phyloP scores from a whole-genome alignment of 495 filamentous ascomycete species.

The Friedmanniomyces simplex region DNA sequence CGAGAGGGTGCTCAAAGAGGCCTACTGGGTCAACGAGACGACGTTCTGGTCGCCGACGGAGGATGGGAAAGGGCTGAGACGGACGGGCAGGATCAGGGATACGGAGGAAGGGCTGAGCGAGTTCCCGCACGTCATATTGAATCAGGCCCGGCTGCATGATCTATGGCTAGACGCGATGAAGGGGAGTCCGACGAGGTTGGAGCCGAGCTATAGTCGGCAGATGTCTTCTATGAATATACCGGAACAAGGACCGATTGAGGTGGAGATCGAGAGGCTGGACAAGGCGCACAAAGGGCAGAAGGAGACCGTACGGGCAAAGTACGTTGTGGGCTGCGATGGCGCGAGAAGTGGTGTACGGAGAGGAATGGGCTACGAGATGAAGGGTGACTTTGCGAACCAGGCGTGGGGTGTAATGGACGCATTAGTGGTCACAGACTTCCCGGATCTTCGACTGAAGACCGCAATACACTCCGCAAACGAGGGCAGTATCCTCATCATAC shows the following conservation, averaged over 20 bases:
- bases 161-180: conserved; percentile 26
- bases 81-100: conserved; percentile 48
- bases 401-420: conserved; percentile 82
- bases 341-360: conserved; percentile 60
- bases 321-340: conserved; percentile 67
- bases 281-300: conserved; percentile 39
- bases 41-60: conserved; percentile 32
- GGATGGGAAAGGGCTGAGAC: conserved; percentile 39
- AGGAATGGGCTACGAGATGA: conserved; percentile 57
- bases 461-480: conserved; percentile 41
- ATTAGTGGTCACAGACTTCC: conserved; percentile 64
- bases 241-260: conserved; percentile 7
- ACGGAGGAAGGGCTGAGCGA: conserved; percentile 55
- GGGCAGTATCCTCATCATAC: conserved; percentile 52
- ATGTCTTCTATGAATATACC: conserved; percentile 24
- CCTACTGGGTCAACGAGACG: conserved; percentile 59
- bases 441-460: conserved; percentile 54
- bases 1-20: conserved; percentile 59
- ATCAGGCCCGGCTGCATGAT: conserved; percentile 50
- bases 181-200: conserved; percentile 21
- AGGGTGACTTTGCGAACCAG: conserved; percentile 63
- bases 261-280: conserved; percentile 14
- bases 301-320: conserved; percentile 52
- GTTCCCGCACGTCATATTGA: conserved; percentile 64
- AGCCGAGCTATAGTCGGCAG: conserved; percentile 29